Conservation (phyloP, 176 grass and related monocot species). For the Raddia guianensis region DNA sequence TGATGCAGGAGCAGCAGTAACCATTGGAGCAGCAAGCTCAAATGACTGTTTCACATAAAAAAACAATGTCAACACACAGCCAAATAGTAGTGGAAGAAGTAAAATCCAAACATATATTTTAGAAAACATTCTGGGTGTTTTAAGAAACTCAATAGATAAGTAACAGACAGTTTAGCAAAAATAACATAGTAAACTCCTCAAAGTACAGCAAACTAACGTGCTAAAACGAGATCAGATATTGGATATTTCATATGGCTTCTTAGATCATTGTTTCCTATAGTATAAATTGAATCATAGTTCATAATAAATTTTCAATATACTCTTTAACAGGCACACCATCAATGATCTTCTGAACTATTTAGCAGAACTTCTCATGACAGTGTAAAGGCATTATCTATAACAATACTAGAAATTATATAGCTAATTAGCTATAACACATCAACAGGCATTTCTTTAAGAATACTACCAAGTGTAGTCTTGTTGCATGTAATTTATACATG, state of each 20-base stretch:
- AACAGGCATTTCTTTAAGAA: background rate
- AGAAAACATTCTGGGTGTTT: background rate
- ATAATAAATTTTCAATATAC: background rate
- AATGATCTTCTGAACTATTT: background rate
- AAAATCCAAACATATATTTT: background rate
- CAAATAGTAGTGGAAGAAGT: constrained; percentile 10
- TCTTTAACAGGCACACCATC: background rate
- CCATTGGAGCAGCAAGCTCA: constrained; percentile 59
- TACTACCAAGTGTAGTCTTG: background rate
- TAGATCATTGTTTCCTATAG: background rate
- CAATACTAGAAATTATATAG: background rate
- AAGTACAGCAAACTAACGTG: background rate
- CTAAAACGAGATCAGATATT: background rate
- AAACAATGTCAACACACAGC: constrained; percentile 33
- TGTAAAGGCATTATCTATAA: background rate
- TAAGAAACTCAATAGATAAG: background rate
- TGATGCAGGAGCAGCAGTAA: constrained; percentile 32
- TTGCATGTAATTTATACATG: background rate
- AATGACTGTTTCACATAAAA: constrained; percentile 47
- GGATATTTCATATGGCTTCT: background rate
- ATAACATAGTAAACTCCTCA: background rate
- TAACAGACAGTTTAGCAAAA: background rate
- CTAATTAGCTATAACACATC: background rate
- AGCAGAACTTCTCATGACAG: background rate
- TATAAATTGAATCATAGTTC: background rate